Evolutionary conservation across 345 rosid genomes (phyloP).

Genomic region (Gossypium ekmanianum): DNA sequence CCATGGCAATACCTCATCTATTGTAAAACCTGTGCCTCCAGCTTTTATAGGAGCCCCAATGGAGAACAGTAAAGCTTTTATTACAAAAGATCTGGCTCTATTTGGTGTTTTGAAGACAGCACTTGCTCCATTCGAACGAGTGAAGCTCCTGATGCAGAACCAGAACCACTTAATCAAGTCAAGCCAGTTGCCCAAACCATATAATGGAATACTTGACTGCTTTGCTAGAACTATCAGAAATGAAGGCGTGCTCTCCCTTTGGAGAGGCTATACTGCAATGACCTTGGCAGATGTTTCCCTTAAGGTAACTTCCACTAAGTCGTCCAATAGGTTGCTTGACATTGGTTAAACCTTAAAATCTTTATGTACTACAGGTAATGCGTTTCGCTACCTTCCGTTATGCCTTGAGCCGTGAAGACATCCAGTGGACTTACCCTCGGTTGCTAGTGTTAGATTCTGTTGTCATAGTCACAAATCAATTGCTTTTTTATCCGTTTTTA

Average conservation of each 20-base stretch:
- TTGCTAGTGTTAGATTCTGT: neutral
- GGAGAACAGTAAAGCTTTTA: slow-evolving; percentile 37
- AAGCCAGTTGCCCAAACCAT: slow-evolving; percentile 66
- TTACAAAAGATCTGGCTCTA: slow-evolving; percentile 16
- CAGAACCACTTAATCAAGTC: slow-evolving; percentile 67
- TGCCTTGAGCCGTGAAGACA: neutral
- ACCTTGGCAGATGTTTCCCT: slow-evolving; percentile 27
- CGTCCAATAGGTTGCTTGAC: neutral
- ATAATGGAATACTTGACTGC: slow-evolving; percentile 68
- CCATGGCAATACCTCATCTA: neutral
- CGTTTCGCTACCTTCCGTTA: too few relatives aligned
- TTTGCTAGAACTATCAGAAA: slow-evolving; percentile 54
- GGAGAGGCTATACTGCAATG: slow-evolving; percentile 77
- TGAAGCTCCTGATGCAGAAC: slow-evolving; percentile 73
- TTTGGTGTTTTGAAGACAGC: slow-evolving; percentile 54
- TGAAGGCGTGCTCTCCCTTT: slow-evolving; percentile 55
- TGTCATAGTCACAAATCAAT: neutral
- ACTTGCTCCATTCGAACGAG: slow-evolving; percentile 70
- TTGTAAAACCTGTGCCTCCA: slow-evolving; percentile 8
- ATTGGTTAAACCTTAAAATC: neutral
- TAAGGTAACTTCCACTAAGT: neutral
- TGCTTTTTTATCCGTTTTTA: neutral
- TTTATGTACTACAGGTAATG: neutral
- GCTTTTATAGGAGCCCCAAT: slow-evolving; percentile 48
- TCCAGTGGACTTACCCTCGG: neutral